Conservation (phyloP, 805 yeast species). For the Wickerhamiella azymoides region DNA sequence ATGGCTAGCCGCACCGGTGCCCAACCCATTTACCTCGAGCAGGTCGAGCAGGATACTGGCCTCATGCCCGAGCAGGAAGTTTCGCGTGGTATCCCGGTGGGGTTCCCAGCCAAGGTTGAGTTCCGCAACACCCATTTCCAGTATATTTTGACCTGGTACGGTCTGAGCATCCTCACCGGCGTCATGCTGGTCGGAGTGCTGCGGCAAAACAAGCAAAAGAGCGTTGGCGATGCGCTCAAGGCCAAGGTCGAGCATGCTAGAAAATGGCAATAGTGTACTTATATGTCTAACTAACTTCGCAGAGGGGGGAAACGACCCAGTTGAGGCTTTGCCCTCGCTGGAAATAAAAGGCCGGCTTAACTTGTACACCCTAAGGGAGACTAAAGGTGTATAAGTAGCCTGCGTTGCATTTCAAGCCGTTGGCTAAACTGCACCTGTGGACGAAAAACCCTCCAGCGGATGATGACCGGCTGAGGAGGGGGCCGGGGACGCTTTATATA, state of each 20-base stretch:
- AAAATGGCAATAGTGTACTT: slow-evolving; percentile 16
- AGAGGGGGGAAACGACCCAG: too few species aligned
- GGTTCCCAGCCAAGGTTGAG: slow-evolving; percentile 65
- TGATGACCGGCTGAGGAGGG: too few species aligned
- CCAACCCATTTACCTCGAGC: slow-evolving; percentile 65
- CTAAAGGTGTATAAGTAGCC: too few species aligned
- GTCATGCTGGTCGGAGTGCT: slow-evolving; percentile 46
- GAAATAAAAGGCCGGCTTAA: too few species aligned
- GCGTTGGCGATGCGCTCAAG: slow-evolving; percentile 12
- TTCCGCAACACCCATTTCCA: slow-evolving; percentile 83
- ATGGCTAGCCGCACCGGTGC: slow-evolving; percentile 60
- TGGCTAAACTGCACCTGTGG: too few species aligned
- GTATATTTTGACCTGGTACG: slow-evolving; percentile 91
- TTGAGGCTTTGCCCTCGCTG: too few species aligned
- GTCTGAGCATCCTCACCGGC: slow-evolving; percentile 60
- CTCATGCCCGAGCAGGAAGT: slow-evolving; percentile 38
- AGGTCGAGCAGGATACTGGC: slow-evolving; percentile 40
- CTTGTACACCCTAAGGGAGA: too few species aligned
- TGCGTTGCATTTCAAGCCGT: too few species aligned
- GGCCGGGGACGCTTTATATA: too few species aligned
- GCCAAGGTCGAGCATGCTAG: slow-evolving; percentile 21
- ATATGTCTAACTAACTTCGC: neutral
- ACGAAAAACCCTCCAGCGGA: too few species aligned
- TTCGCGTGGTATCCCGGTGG: slow-evolving; percentile 81
- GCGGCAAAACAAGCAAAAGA: slow-evolving; percentile 26